Base-by-base conservation (phyloP, 2,329 filamentous ascomycete species). In the Aureobasidium sp. region DNA sequence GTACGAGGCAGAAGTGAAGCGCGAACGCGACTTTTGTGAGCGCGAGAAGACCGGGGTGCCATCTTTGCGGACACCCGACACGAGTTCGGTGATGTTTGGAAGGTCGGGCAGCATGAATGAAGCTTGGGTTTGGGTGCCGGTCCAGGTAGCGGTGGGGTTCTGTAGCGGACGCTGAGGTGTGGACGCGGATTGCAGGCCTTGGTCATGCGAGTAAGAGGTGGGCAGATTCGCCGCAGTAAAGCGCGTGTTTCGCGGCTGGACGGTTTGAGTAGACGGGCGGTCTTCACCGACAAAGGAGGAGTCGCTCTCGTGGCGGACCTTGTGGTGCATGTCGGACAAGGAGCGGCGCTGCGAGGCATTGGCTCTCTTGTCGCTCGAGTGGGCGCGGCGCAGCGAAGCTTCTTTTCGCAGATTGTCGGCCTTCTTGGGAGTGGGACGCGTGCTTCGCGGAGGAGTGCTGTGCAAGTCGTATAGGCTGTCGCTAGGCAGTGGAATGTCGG, bases 101-200 rank as follows among this genome's bases (percentile, higher is more conserved):
- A 84, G 73, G 63, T 85, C 81, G 2, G 84, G 83, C 4, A 86
- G 74, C 53, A 83, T 75, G 67, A 85, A 85, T 0, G 84, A 86
- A 62, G 82, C 81, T 76, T 19, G 82, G 84, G 62, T 74, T 74
- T 27, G 68, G 62, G 76, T 82, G 50, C 77, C 76, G 3, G 76
- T 75, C 27, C 74, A 71, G 9, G 64, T 69, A 19, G 68, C 70
- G 59, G 69, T 69, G 27, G 68, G 69, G 42, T 67, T 62, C 33
- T 68, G 69, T 8, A 62, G 64, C 29, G 62, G 47, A 17, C 67
- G 64, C 15, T 65, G 65, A 29, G 68, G 68, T 11, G 68, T 69
- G 13, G 38, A 55, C 4, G 64, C 46, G 6, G 54, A 25, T 43
- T 50, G 57, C 19, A 60, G 46, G 19, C 47, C 57, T 19, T 60